Percentiles rank a stretch among this genome's conserved stretches.
Conservation (phyloP, 331 rosid species). For the Arachis monticola region DNA sequence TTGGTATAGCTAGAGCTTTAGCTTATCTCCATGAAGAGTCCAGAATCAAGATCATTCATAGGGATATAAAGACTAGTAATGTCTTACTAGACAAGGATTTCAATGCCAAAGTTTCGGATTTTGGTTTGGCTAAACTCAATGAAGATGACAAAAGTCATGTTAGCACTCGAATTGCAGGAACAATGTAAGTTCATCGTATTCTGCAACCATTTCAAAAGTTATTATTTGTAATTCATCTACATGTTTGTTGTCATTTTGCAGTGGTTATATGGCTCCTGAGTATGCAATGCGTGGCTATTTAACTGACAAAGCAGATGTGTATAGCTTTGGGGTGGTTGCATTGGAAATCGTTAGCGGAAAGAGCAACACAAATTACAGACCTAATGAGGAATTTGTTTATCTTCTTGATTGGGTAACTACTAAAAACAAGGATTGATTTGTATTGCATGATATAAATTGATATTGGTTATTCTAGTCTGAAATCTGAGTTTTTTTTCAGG, state of each 20-base stretch:
- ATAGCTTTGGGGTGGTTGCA: constrained; percentile 96
- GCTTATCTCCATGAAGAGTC: constrained; percentile 92
- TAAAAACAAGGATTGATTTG: neutral
- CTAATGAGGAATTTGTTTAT: constrained; percentile 82
- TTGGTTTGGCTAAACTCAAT: constrained; percentile 93
- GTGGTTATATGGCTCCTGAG: constrained; percentile 98
- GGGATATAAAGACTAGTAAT: constrained; percentile 97
- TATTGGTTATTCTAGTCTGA: constrained; percentile 4
- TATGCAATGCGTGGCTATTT: constrained; percentile 97
- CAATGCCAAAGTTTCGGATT: constrained; percentile 89
- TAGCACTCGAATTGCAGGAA: constrained; percentile 92
- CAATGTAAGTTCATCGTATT: constrained; percentile 68
- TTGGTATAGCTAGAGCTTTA: constrained; percentile 92
- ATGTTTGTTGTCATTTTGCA: constrained; percentile 35
- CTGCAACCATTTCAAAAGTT: neutral
- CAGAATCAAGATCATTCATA: constrained; percentile 77
- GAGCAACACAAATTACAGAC: constrained; percentile 91
- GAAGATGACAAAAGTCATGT: constrained; percentile 90
- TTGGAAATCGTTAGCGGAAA: constrained; percentile 87
- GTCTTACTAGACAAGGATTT: constrained; percentile 87
- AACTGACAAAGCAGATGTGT: constrained; percentile 84
- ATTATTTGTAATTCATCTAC: neutral
- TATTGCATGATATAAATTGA: neutral
- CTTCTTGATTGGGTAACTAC: constrained; percentile 93
- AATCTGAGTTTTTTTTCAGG: constrained; percentile 56